Evolutionary conservation across 768 basidiomycete species (phyloP).

Genomic region (Lentinula lateritia): DNA sequence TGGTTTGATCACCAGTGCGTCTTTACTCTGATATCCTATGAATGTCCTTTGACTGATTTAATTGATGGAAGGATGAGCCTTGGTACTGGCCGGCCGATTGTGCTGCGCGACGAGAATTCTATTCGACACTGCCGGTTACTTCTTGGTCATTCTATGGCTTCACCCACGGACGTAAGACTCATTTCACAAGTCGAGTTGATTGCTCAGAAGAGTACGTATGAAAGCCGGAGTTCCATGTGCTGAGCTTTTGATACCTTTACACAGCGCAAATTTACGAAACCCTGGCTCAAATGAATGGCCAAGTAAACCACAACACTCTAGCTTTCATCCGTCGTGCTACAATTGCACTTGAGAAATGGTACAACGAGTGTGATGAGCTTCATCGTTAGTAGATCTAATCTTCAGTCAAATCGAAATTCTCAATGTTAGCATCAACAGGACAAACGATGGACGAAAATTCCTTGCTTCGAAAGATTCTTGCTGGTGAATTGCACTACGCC

Average conservation of each 20-base stretch:
- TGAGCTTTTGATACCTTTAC: not conserved
- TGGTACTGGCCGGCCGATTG: constrained; percentile 86
- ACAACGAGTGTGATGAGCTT: constrained; percentile 80
- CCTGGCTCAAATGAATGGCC: constrained; percentile 77
- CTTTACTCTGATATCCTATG: constrained; percentile 8
- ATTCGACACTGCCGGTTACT: constrained; percentile 81
- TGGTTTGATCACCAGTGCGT: constrained; percentile 94
- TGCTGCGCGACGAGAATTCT: constrained; percentile 84
- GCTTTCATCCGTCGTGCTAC: constrained; percentile 86
- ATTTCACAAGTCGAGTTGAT: constrained; percentile 87
- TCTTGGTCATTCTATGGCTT: constrained; percentile 80
- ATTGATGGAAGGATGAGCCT: constrained; percentile 67
- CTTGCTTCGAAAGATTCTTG: constrained; percentile 80
- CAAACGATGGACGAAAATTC: constrained; percentile 82
- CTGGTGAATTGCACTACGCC: constrained; percentile 86
- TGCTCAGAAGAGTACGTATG: constrained; percentile 74
- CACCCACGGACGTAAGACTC: constrained; percentile 84
- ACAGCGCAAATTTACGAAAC: constrained; percentile 92
- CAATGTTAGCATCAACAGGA: constrained; percentile 30
- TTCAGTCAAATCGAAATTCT: not conserved
- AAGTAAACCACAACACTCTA: constrained; percentile 79
- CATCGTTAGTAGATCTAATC: constrained; percentile 47
- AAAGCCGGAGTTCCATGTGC: not conserved
- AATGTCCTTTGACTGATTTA: not conserved
- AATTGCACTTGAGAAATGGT: constrained; percentile 86